A percentile compares a stretch with the other conserved stretches of the same genome.
These are phyloP conservation scores for Trichoderma virens DNA, from an alignment of 495 filamentous ascomycete species.

Conservation along the genomic window DNA sequence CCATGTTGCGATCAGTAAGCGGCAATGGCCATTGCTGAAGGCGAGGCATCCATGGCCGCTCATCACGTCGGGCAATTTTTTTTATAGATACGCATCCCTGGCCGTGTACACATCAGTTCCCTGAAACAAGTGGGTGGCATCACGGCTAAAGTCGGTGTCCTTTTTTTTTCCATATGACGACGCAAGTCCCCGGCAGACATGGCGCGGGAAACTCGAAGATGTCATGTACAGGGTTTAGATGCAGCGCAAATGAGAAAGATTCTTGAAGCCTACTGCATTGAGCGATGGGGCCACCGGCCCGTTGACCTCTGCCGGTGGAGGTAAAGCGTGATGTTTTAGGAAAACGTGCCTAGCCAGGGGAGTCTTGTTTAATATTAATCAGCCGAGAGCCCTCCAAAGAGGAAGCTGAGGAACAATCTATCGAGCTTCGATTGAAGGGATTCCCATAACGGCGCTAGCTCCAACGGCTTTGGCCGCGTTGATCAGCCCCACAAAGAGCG, in stretches of 20 bases:
- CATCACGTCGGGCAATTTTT: too few relatives aligned
- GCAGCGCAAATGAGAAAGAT: background rate
- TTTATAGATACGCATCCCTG: too few relatives aligned
- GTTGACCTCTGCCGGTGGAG: background rate
- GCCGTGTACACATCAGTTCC: background rate
- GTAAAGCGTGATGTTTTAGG: background rate
- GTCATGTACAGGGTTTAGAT: background rate
- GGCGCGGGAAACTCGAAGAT: background rate
- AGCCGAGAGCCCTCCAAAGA: background rate
- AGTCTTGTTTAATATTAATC: background rate
- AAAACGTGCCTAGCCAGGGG: background rate
- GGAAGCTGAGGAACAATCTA: background rate
- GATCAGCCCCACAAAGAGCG: background rate
- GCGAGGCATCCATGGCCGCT: too few relatives aligned
- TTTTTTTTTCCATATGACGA: background rate
- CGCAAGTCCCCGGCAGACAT: background rate
- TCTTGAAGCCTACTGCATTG: background rate
- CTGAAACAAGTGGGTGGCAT: background rate
- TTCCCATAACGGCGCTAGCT: background rate
- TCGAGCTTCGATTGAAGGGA: background rate
- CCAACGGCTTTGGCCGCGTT: conserved; percentile 3
- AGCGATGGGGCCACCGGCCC: background rate
- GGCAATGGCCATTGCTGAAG: too few relatives aligned
- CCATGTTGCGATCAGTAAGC: too few relatives aligned
- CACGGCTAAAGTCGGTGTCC: conserved; percentile 1